Base-by-base conservation (phyloP, 345 rosid genomes). In the Clausena lansium region DNA sequence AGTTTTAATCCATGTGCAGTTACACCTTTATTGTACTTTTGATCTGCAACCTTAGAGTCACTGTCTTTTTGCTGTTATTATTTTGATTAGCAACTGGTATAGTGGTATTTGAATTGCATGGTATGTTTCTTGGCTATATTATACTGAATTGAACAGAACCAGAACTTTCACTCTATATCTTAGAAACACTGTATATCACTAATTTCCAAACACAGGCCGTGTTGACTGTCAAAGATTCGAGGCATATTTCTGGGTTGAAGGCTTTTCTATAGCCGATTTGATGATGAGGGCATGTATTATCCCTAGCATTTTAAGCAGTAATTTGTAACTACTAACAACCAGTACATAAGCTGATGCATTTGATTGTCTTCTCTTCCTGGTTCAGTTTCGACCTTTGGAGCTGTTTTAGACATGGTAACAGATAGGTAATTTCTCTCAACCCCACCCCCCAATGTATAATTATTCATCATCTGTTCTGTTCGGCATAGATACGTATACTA, bases 301-400 rank as follows among this genome's bases (percentile, higher is more conserved):
- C 50, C 50, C 50, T 45, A 45, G 3, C 17, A 45, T 45, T 45
- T 62, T 45, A 45, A 9, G 60, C 45, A 75, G 38, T 41, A 63
- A 27, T 47, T 17, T 32, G 28, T 73, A 33, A 30, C 59, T 30
- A 50, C 58, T 50, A 24, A 27, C 71, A 65, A 22, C 52, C 28
- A 66, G 33, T 25, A n/a, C 20, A 13, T 76, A 67, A 70, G 52
- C 11, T 3, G 50, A 11, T 11, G 50, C 17, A 67, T 28, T 54
- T 84, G 17, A 45, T 79, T 78, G 72, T 39, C 78, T 52, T 19
- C 22, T 5, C 5, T 75, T 74, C 74, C 22, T 75, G 57, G 38
- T 83, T 63, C 90, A 95, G 97, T 94, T 70, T 95, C 98, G 28
- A 95, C 99, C 35, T 92, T 95, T 84, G 99, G 98, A 86, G 99